A percentile compares a stretch with the other conserved stretches of the same genome.
phyloP scores from a whole-genome alignment of 2,329 filamentous ascomycete species.

The Botrytis squamosa region DNA sequence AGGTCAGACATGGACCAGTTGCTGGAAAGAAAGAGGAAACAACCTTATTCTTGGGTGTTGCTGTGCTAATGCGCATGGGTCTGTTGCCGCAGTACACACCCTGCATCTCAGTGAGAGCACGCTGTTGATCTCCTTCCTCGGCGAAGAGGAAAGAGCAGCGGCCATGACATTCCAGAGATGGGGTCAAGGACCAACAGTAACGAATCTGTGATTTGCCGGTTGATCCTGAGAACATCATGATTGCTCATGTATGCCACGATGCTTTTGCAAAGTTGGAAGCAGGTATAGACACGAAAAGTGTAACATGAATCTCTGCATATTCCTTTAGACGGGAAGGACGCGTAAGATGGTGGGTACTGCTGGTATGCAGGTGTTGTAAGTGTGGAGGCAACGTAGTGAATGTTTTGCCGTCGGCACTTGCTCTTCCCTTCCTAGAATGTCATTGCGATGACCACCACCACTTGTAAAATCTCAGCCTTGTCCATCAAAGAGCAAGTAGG shows the following conservation, averaged over 20 bases:
- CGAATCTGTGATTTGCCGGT: background rate
- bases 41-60: conserved; percentile 92
- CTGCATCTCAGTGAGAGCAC: conserved; percentile 95
- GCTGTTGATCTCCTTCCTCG: conserved; percentile 92
- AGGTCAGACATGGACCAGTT: background rate
- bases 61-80: conserved; percentile 96
- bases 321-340: background rate
- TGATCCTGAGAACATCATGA: background rate
- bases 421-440: background rate
- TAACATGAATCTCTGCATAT: conserved; percentile 41
- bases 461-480: background rate
- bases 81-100: conserved; percentile 98
- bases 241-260: conserved; percentile 63
- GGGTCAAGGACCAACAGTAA: conserved; percentile 40
- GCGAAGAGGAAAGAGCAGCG: conserved; percentile 98
- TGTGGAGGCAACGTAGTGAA: background rate
- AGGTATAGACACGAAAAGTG: conserved; percentile 80
- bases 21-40: background rate
- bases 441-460: background rate
- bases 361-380: too few relatives aligned
- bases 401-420: too few relatives aligned
- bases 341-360: background rate
- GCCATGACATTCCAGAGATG: conserved; percentile 90
- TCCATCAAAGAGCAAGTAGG: background rate
- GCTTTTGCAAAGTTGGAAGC: conserved; percentile 82